These are phyloP conservation scores for Plasmopara muralis DNA, from an alignment of 352 stramenopile species.

Conservation along the genomic window DNA sequence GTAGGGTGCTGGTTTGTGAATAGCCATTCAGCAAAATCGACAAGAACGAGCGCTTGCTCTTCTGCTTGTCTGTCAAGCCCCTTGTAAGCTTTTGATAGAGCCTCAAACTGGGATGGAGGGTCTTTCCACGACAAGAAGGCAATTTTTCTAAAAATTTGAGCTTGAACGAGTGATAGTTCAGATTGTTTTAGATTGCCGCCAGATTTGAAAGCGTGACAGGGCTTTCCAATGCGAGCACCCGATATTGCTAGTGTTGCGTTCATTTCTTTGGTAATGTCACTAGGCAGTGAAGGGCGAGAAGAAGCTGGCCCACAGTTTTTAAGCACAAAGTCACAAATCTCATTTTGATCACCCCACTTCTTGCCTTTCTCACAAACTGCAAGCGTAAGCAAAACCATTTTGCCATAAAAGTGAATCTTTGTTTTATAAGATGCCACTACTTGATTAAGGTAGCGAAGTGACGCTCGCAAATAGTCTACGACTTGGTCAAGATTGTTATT, in stretches of 20 bases:
- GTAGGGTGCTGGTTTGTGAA: slow-evolving; percentile 56
- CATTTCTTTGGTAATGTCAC: slow-evolving; percentile 41
- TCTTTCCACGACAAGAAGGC: slow-evolving; percentile 58
- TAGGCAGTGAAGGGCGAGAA: slow-evolving; percentile 13
- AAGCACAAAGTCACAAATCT: slow-evolving; percentile 32
- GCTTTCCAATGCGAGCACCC: slow-evolving; percentile 48
- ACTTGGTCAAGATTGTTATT: slow-evolving; percentile 19
- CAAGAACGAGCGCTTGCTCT: slow-evolving; percentile 50
- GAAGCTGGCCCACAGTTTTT: slow-evolving; percentile 13
- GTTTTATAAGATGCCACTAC: slow-evolving; percentile 3
- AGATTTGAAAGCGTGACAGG: slow-evolving; percentile 10
- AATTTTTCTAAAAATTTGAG: slow-evolving; percentile 60
- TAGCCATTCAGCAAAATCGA: slow-evolving; percentile 86
- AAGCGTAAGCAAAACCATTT: slow-evolving; percentile 54
- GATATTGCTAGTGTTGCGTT: slow-evolving; percentile 45
- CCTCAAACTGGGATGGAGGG: slow-evolving; percentile 48
- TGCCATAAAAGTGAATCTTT: slow-evolving; percentile 29
- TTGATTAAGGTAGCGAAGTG: slow-evolving; percentile 25
- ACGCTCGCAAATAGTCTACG: slow-evolving; percentile 15
- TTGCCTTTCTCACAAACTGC: slow-evolving; percentile 39
- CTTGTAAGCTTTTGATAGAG: slow-evolving; percentile 45
- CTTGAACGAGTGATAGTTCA: slow-evolving; percentile 41
- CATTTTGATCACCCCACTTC: slow-evolving; percentile 38
- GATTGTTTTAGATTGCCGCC: slow-evolving; percentile 23
- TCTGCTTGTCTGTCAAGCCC: slow-evolving; percentile 53